A percentile compares a stretch with the other conserved stretches of the same genome.
These are phyloP conservation scores for Annulohypoxylon stygium DNA, from an alignment of 495 filamentous ascomycete species.

Conservation along the genomic window DNA sequence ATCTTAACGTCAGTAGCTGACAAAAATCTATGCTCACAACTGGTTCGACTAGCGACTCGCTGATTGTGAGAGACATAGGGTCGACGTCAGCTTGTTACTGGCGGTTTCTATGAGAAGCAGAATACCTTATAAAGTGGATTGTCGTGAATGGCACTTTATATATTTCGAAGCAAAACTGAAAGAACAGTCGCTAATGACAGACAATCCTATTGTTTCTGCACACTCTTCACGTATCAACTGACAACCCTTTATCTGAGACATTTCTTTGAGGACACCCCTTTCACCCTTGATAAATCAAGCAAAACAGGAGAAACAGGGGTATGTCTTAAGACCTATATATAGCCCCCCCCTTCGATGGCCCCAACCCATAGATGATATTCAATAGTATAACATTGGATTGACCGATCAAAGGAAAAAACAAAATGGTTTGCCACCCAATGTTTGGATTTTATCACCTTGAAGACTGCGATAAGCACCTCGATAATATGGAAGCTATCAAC, in stretches of 20 bases:
- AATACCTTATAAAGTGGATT: not conserved
- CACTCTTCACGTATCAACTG: too few relatives aligned
- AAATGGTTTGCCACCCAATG: too few relatives aligned
- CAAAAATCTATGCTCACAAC: not conserved
- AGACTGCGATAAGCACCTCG: too few relatives aligned
- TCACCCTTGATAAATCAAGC: not conserved
- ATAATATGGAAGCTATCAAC: too few relatives aligned
- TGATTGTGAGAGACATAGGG: not conserved
- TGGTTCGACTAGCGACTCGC: constrained; percentile 3
- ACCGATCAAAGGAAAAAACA: too few relatives aligned
- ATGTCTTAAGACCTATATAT: not conserved
- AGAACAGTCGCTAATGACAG: not conserved
- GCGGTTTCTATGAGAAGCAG: not conserved
- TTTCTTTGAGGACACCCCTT: not conserved
- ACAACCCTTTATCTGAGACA: not conserved
- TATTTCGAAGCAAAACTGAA: not conserved
- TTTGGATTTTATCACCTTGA: too few relatives aligned
- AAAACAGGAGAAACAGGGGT: not conserved
- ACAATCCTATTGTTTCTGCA: constrained; percentile 10
- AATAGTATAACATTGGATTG: too few relatives aligned
- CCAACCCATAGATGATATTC: too few relatives aligned
- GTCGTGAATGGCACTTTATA: not conserved
- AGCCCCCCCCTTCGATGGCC: too few relatives aligned
- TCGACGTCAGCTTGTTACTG: not conserved
- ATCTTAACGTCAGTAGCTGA: not conserved